A percentile compares a stretch with the other conserved stretches of the same genome.
These are phyloP conservation scores for Ophiocordyceps camponoti-saundersi DNA, from an alignment of 2,329 filamentous ascomycete genomes.

Conservation along the genomic window DNA sequence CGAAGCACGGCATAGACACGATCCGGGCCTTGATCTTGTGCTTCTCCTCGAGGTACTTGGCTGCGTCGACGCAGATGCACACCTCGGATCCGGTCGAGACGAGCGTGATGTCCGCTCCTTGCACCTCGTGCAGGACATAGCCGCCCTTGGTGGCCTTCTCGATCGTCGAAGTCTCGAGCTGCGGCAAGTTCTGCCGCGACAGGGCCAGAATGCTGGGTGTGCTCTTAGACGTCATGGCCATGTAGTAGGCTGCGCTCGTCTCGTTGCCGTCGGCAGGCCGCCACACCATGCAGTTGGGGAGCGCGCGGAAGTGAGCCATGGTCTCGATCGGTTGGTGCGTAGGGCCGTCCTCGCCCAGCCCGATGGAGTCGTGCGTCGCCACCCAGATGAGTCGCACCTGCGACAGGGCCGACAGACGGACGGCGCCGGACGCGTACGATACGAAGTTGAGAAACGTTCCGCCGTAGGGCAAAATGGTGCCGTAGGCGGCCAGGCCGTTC, in stretches of 20 bases:
- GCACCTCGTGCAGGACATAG: slow-evolving; percentile 73
- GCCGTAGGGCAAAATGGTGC: slow-evolving; percentile 80
- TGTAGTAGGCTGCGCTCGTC: slow-evolving; percentile 94
- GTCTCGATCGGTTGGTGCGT: slow-evolving; percentile 99
- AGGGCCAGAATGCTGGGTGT: slow-evolving; percentile 89
- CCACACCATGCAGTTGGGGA: slow-evolving; percentile 99
- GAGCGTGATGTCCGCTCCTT: slow-evolving; percentile 73
- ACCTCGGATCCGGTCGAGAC: slow-evolving; percentile 96
- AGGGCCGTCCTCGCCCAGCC: slow-evolving; percentile 94
- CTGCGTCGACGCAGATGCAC: slow-evolving; percentile 78
- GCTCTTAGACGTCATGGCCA: slow-evolving; percentile 74
- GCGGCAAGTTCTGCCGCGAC: slow-evolving; percentile 94
- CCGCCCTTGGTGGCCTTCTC: slow-evolving; percentile 87
- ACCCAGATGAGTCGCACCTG: slow-evolving; percentile 87
- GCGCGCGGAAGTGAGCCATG: slow-evolving; percentile 91
- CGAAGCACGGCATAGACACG: slow-evolving; percentile 90
- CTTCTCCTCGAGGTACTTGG: slow-evolving; percentile 80
- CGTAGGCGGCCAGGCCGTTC: slow-evolving; percentile 91
- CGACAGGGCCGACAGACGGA: slow-evolving; percentile 85
- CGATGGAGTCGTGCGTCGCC: slow-evolving; percentile 97
- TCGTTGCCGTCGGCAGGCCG: slow-evolving; percentile 97
- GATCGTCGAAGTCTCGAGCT: slow-evolving; percentile 86
- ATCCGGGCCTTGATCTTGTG: slow-evolving; percentile 77
- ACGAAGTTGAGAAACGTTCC: slow-evolving; percentile 99
- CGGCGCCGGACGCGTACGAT: slow-evolving; percentile 87